Evolutionary conservation across 495 filamentous ascomycete genomes (phyloP), one percentile per base, ranked within the genome.

Genomic region (Lophium mytilinum): DNA sequence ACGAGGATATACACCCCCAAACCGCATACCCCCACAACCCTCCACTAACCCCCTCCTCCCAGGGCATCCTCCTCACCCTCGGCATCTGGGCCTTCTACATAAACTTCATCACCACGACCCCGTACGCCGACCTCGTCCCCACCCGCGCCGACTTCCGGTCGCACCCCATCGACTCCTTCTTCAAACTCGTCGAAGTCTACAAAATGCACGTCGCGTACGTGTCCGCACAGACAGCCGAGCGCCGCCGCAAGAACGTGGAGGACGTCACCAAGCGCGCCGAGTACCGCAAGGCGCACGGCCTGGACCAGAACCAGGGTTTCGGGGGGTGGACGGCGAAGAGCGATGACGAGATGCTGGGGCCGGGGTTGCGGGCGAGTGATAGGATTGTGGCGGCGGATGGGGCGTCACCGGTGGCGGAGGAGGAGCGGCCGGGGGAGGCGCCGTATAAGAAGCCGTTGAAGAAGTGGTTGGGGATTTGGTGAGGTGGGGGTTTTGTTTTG

Each of bases 211-310:
- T 83, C 60, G 77, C 79, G 55, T 80, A 85, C 68, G 78, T 73
- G 19, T 80, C 83, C 3, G 77, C 78, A 58, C 68, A 80, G 56
- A 83, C 83, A 37, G 75, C 77, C 21, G 86, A 88, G 70, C 80
- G 80, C 73, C 77, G 90, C 39, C 73, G 78, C 53, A 75, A 76
- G 57, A 79, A 80, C 35, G 72, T 85, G 55, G 87, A 93, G 39
- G 90, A 96, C 73, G 84, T 87, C 37, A 74, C 80, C 68, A 93
- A 94, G 80, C 76, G 90, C 58, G 74, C 74, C 42, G 79, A 84
- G 70, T 96, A 87, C 70, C 82, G 88, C 47, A 80, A 85, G 73
- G 89, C 87, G 51, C 89, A 95, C 78, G 90, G 89, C 9, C 30
- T 92, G 64, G 83, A 85, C 61, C 35, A 58, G 12, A 78, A 82